Evolutionary conservation across 2,329 filamentous ascomycete genomes (phyloP), one percentile per base, ranked within the genome.

Genomic region (Aureobasidium vineae): DNA sequence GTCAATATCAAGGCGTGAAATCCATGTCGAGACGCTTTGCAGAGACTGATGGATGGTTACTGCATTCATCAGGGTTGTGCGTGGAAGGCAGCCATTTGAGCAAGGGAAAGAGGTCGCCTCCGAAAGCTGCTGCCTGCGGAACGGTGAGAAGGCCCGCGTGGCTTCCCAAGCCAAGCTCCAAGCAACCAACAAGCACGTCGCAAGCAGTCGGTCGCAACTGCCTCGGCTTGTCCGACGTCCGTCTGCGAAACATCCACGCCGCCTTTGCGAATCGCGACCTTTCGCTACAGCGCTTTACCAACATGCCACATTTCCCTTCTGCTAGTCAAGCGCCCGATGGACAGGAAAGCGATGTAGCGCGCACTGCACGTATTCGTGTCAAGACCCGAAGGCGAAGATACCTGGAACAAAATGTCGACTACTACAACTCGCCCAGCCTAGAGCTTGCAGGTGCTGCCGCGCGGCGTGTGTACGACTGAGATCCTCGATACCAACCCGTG

Each of bases 371-470:
- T 56, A 84, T 91, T 59, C 80, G 82, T 40, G 79, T 85, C 31
- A 91, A 90, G 77, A 96, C 96, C 77, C 84, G 92, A 60, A 85
- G 92, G 16, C 88, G 90, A 70, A 87, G 88, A 72, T 96, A 92
- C 74, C 82, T 96, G 28, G 85, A 88, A 68, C 80, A 85, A 5
- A 85, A 94, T 73, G 88, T 89, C 2, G 84, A 86, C 64, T 96
- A 96, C 78, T 90, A 94, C 74, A 78, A 78, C 26, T 77, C 79
- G 54, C 71, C 83, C 54, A 82, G 83, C 65, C 84, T 88, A 68
- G 87, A 89, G 77, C 82, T 88, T 71, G 86, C 84, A 75, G 84
- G 83, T 85, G 40, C 54, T 36, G 57, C 59, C 54, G 64, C 53
- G 61, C n/a, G 49, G 38, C 52, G 49, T 64, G 49, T 54, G 28